These are phyloP conservation scores for Tricholomella constricta DNA, from an alignment of 768 basidiomycete genomes.

Conservation along the genomic window DNA sequence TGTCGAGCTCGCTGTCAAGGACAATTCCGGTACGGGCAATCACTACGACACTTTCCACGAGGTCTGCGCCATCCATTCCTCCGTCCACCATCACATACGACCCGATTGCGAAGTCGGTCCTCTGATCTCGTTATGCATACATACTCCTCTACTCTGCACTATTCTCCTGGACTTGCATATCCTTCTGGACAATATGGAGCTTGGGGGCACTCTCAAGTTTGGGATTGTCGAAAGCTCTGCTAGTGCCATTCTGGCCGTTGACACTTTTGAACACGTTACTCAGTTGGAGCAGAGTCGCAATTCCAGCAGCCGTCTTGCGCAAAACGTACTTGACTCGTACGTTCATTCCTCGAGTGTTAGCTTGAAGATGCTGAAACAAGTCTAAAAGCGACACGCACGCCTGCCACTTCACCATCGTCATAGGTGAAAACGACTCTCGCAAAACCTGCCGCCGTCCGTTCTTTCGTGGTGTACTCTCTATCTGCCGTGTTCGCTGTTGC, in stretches of 20 bases:
- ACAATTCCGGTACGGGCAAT: slow-evolving; percentile 52
- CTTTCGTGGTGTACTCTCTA: slow-evolving; percentile 46
- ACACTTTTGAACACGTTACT: slow-evolving; percentile 43
- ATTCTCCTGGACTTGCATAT: slow-evolving; percentile 45
- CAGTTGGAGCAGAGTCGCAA: slow-evolving; percentile 52
- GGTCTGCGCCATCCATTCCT: slow-evolving; percentile 56
- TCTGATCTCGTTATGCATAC: slow-evolving; percentile 60
- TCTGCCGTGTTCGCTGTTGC: slow-evolving; percentile 47
- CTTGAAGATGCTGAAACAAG: neutral
- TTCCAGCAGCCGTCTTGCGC: slow-evolving; percentile 59
- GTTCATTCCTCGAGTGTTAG: slow-evolving; percentile 21
- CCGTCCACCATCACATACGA: slow-evolving; percentile 62
- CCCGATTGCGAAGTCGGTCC: slow-evolving; percentile 61
- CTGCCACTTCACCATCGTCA: slow-evolving; percentile 53
- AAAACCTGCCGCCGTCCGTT: slow-evolving; percentile 47
- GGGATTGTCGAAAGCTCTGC: slow-evolving; percentile 32
- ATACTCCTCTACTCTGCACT: slow-evolving; percentile 54
- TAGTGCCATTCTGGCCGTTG: slow-evolving; percentile 42
- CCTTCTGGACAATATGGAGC: slow-evolving; percentile 46
- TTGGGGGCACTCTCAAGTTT: slow-evolving; percentile 35
- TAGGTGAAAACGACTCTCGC: slow-evolving; percentile 46
- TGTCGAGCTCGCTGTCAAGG: slow-evolving; percentile 24
- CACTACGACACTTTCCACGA: slow-evolving; percentile 44
- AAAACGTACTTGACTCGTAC: slow-evolving; percentile 63
- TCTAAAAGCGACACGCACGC: slow-evolving; percentile 44